Base-by-base conservation (phyloP, 2,329 filamentous ascomycete genomes). In the Epichloe amarillans region DNA sequence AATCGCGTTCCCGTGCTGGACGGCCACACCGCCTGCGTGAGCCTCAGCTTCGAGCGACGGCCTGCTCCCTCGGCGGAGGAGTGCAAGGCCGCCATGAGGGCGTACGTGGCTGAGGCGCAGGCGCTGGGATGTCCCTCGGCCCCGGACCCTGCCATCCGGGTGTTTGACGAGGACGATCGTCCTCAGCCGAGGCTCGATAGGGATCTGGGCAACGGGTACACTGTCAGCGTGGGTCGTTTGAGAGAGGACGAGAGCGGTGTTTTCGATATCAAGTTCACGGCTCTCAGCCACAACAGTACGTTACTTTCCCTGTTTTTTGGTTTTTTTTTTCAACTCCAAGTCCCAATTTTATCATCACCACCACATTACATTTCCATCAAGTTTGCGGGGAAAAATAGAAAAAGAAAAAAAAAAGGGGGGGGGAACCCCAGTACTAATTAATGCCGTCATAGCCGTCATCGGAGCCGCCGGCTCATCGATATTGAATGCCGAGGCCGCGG, bases 391-490 rank as follows among this genome's bases (percentile, higher is more conserved):
- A 14, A 19, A 36, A 11, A 19, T 21, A 2, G 4, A 14, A 19
- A 36, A 11, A 19, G 3, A 2, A 14, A 26, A 26, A 26, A 7
- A 26, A 21, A 6, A 12, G 0, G 3, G 1, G 7, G n/a, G n/a
- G n/a, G n/a, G n/a, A n/a, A 8, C 7, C 15, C 33, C 33, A 38
- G 33, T 33, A 30, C 37, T 50, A 46, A 50, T 39, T 8, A n/a
- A 11, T 10, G 14, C 12, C 12, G 3, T 42, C 10, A 12, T 15
- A 81, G 83, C 91, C 54, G 86, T 98, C 51, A 91, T 98, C 65
- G 91, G 91, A 57, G 93, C 93, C 35, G 90, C 91, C n/a, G 93
- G 93, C 11, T 94, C 88, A 2, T 95, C 88, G 35, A 95, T 97
- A 69, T 69, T 97, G 60, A 97, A 97, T 62, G 89, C 90, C 30